Percentiles rank a stretch among this genome's conserved stretches.
These are phyloP conservation scores for Collybia nuda DNA, from an alignment of 768 basidiomycete genomes.

Conservation along the genomic window DNA sequence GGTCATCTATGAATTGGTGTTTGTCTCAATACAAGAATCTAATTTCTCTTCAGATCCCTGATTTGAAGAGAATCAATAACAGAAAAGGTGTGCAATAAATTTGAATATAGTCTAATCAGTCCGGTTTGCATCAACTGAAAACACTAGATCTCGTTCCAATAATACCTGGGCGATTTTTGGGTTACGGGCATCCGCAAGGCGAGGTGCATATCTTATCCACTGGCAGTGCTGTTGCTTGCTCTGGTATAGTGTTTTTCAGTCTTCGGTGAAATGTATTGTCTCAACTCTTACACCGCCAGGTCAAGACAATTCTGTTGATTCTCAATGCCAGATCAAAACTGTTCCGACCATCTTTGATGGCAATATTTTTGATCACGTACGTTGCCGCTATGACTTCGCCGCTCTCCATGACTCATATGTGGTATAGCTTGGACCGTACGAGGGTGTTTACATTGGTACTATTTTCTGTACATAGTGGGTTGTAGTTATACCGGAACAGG, in stretches of 20 bases:
- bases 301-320: slow-evolving; percentile 54
- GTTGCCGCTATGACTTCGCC: slow-evolving; percentile 6
- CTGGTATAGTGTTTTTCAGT: slow-evolving; percentile 20
- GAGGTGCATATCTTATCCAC: slow-evolving; percentile 52
- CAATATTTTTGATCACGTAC: slow-evolving; percentile 51
- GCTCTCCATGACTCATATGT: not conserved
- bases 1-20: slow-evolving; percentile 18
- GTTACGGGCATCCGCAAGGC: slow-evolving; percentile 51
- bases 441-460: slow-evolving; percentile 58
- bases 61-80: slow-evolving; percentile 21
- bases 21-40: slow-evolving; percentile 29
- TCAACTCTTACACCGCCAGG: slow-evolving; percentile 24
- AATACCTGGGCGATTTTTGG: slow-evolving; percentile 24
- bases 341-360: slow-evolving; percentile 55
- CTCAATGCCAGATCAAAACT: slow-evolving; percentile 50
- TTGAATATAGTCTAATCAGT: not conserved
- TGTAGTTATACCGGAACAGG: not conserved
- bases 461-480: slow-evolving; percentile 28
- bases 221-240: slow-evolving; percentile 33
- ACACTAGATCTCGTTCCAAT: not conserved
- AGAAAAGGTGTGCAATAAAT: not conserved
- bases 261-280: not conserved
- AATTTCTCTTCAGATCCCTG: slow-evolving; percentile 23
- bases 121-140: slow-evolving; percentile 23
- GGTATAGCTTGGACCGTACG: slow-evolving; percentile 44